phyloP scores from a whole-genome alignment of 2,329 filamentous ascomycete species.

The Incumbomyces delicatus region DNA sequence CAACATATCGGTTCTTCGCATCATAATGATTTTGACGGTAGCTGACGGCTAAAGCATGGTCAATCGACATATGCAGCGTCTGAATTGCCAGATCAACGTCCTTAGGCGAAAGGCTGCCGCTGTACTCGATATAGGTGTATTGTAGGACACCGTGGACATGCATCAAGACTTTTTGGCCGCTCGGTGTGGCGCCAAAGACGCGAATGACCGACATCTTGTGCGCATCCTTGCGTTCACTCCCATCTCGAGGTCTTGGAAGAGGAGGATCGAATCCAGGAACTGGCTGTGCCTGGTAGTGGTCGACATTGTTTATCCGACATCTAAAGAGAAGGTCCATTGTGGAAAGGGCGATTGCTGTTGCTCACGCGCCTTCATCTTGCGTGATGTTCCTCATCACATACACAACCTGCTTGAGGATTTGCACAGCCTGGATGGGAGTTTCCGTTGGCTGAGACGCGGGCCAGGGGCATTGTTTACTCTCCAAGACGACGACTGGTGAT shows the following conservation, averaged over 20 bases:
- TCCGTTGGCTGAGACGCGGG: no score
- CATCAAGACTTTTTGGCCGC: slow-evolving; percentile 89
- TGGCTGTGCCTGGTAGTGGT: slow-evolving; percentile 77
- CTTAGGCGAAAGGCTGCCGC: slow-evolving; percentile 55
- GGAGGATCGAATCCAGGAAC: slow-evolving; percentile 66
- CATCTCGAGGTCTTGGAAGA: slow-evolving; percentile 46
- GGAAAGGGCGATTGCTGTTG: background rate
- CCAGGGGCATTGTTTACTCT: no score
- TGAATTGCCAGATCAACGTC: slow-evolving; percentile 68
- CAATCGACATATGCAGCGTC: slow-evolving; percentile 73
- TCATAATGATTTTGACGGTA: slow-evolving; percentile 68
- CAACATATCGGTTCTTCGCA: slow-evolving; percentile 64
- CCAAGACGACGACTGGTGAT: no score
- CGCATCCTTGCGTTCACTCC: slow-evolving; percentile 41
- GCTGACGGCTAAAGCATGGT: slow-evolving; percentile 77
- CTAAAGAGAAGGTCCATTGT: slow-evolving; percentile 63
- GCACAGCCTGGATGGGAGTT: no score
- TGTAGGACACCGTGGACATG: slow-evolving; percentile 94
- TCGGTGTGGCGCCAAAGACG: slow-evolving; percentile 85
- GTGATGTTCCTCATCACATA: no score
- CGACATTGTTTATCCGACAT: slow-evolving; percentile 88
- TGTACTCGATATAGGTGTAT: slow-evolving; percentile 86
- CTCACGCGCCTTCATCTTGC: slow-evolving; percentile 2
- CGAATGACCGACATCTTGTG: slow-evolving; percentile 77
- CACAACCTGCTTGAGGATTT: no score